phyloP scores from a whole-genome alignment of 1,284 basidiomycete species.

The Vanrija pseudolonga region DNA sequence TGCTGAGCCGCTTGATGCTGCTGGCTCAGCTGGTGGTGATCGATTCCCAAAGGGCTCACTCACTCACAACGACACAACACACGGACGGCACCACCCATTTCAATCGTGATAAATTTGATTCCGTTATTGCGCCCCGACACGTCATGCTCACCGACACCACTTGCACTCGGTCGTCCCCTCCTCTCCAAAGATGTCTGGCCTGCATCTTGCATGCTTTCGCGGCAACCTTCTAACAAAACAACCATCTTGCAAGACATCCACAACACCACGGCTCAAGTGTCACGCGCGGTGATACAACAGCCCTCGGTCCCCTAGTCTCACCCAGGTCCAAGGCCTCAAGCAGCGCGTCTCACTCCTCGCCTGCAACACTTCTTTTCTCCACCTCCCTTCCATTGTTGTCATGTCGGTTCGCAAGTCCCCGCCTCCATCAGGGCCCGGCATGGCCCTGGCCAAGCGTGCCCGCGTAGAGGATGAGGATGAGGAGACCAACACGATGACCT shows the following conservation, averaged over 20 bases:
- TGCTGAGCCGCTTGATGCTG: not conserved
- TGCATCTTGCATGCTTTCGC: too few relatives aligned
- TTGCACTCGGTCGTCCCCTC: too few relatives aligned
- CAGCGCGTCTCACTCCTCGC: not conserved
- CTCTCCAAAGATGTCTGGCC: too few relatives aligned
- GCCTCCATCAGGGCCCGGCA: constrained; percentile 39
- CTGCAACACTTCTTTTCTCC: not conserved
- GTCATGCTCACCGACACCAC: not conserved
- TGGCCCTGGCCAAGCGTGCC: constrained; percentile 46
- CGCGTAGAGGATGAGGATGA: constrained; percentile 43
- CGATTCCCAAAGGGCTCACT: too few relatives aligned
- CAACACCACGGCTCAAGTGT: not conserved
- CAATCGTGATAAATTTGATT: constrained; percentile 4
- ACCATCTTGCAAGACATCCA: not conserved
- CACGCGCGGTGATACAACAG: not conserved
- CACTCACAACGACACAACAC: not conserved
- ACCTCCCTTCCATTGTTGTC: not conserved
- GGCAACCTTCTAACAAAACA: too few relatives aligned
- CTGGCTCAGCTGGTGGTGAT: not conserved
- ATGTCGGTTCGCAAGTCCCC: constrained; percentile 47
- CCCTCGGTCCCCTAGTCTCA: not conserved
- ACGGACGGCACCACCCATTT: not conserved
- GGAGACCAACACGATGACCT: constrained; percentile 15
- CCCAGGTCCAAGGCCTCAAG: not conserved
- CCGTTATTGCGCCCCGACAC: not conserved